Percentiles rank a stretch among this genome's conserved stretches.
These are phyloP conservation scores for Ascochyta fabae DNA, from an alignment of 2,329 filamentous ascomycete genomes.

Conservation along the genomic window DNA sequence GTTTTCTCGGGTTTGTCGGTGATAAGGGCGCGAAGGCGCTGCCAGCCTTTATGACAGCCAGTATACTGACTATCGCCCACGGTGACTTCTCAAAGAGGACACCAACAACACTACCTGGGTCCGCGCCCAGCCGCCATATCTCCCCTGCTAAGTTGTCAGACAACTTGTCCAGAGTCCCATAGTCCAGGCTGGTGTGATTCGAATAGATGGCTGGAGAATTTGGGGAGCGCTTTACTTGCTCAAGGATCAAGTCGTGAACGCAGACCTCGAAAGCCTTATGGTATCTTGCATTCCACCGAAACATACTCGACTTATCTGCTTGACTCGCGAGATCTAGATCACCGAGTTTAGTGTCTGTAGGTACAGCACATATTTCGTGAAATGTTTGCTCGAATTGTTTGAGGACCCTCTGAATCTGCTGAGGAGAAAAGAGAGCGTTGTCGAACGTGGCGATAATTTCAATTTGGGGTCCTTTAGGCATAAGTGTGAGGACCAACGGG, in stretches of 20 bases:
- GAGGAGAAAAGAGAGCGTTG: neutral
- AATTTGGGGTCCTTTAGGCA: neutral
- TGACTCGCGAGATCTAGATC: neutral
- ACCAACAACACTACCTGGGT: constrained; percentile 13
- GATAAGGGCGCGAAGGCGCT: constrained; percentile 32
- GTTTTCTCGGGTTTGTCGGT: constrained; percentile 25
- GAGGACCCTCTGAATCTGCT: neutral
- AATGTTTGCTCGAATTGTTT: constrained; percentile 3
- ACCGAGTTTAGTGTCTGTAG: constrained; percentile 3
- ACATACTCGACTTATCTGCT: constrained; percentile 5
- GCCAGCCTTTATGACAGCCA: constrained; percentile 40
- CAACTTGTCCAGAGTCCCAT: neutral
- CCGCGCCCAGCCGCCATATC: neutral
- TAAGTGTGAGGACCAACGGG: constrained; percentile 3
- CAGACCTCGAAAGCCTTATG: constrained; percentile 2
- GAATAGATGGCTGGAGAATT: constrained; percentile 1
- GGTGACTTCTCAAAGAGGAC: constrained; percentile 40
- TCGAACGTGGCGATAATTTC: neutral
- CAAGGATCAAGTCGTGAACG: constrained; percentile 1
- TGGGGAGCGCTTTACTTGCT: neutral
- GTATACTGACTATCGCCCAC: constrained; percentile 41
- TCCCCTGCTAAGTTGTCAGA: neutral
- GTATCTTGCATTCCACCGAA: neutral
- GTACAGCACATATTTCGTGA: neutral
- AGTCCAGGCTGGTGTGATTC: neutral